Base-by-base conservation (phyloP, 1,284 basidiomycete species). In the Austroboletus novae-zelandiae region DNA sequence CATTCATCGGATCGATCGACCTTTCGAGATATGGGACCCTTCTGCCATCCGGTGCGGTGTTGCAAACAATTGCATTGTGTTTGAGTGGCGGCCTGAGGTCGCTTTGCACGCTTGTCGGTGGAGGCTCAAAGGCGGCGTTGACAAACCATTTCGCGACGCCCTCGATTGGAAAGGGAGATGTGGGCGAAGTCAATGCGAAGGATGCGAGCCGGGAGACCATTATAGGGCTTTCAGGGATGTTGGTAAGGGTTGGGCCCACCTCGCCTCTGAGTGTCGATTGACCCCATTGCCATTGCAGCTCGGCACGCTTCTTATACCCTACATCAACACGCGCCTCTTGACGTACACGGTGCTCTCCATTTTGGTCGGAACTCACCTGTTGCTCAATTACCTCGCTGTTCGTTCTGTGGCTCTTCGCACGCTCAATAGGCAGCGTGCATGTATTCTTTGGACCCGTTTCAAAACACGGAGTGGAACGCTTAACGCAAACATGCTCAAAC, bases 161-260 rank as follows among this genome's bases (percentile, higher is more conserved):
- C 4, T 49, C 72, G 17, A 61, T 52, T 45, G 71, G 76, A 9
- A 67, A 60, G 42, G 83, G 83, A 3, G 84, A 87, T 56, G 71
- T 86, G 5, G 84, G 84, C 0, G 85, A 87, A 57, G 68, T 86
- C 34, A 86, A 80, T 51, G 85, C 84, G 1, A 88, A 88, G 61
- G 83, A 85, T 54, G 75, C 79, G 0, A 86, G 84, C 63, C 83
- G 83, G 57, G 84, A 87, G 62, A 87, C 85, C 0, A 78, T 86
- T 0, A 68, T 87, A 7, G 80, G 80, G 1, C 74, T 87, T 20
- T 58, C 80, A 2, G 85, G 85, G 18, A 83, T 86, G 78, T 58
- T 86, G 63, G 84, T 85, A 51, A 62, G 82, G 60, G n/a, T 1
- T 15, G 2, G 5, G 14, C 5, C 25, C 7, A 17, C 18, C 17